Evolutionary conservation across 495 filamentous ascomycete species (phyloP), one percentile per base, ranked within the genome.

Genomic region (Neurospora africana): DNA sequence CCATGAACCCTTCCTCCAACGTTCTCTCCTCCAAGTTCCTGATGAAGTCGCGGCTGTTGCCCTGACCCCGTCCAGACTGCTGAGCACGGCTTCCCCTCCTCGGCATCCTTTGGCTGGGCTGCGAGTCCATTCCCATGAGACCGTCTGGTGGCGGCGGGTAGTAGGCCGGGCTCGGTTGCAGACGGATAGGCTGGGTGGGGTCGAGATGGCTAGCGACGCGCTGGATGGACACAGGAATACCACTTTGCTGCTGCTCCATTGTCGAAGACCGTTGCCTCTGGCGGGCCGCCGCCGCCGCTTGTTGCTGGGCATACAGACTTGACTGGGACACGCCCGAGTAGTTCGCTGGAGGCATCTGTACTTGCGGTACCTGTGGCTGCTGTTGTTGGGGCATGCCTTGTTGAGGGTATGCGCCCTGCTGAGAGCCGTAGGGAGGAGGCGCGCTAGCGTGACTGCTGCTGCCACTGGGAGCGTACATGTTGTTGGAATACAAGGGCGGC

Each of bases 141-240:
- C 93, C 94, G 73, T 97, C 95, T 3, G 92, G 88, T n/a, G 94
- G 94, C 10, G 95, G 95, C 19, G 95, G 96, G 75, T 98, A 98
- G 80, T 99, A 99, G 9, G 96, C 96, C 3, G 96, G 96, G 72
- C 93, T 97, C 7, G 96, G 96, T 78, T 99, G 96, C 44, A 97
- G 81, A 61, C 96, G 87, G 77, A 99, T 98, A 0, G 96, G 96
- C 40, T 94, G 92, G 72, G 88, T 98, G 6, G 96, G 96, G 78
- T 99, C 95, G 68, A 99, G 89, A 80, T 98, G 95, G 78, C 93
- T 97, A 13, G 94, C 94, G n/a, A 98, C 95, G 72, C 96, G 85
- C 78, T 99, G 96, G 70, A 99, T 94, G 1, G 94, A 90, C 11
- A 92, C 88, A 0, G 96, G 96, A 70, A 99, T 95, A 8, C 95